Conservation (phyloP, 2,329 filamentous ascomycete genomes). For the Alternaria dauci region DNA sequence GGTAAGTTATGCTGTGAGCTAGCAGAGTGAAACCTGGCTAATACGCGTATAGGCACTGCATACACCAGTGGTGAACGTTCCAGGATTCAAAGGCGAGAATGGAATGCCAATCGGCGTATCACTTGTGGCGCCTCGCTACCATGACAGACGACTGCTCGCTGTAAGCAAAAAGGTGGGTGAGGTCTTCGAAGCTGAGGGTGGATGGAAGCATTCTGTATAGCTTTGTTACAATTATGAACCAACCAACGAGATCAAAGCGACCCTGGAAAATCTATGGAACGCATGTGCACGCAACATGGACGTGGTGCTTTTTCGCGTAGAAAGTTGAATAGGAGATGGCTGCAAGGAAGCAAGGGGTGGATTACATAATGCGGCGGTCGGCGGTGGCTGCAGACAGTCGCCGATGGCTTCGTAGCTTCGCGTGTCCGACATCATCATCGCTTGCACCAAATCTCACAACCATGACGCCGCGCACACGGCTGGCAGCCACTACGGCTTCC, state of each 20-base stretch:
- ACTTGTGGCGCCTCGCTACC: conserved; percentile 55
- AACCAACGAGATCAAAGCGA: not conserved
- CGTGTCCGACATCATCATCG: conserved; percentile 30
- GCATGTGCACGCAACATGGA: not conserved
- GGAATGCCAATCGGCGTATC: conserved; percentile 68
- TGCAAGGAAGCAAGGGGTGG: not conserved
- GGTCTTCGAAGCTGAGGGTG: conserved; percentile 42
- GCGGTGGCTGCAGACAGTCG: conserved; percentile 19
- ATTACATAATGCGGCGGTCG: conserved; percentile 31
- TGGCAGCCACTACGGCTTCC: conserved; percentile 43
- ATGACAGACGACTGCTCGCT: conserved; percentile 39
- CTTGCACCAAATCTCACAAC: conserved; percentile 33
- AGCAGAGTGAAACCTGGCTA: not conserved
- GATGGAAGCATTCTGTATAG: conserved; percentile 31
- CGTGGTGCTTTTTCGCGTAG: not conserved
- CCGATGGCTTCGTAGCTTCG: conserved; percentile 29
- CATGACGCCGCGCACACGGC: conserved; percentile 49
- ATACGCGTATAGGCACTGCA: conserved; percentile 55
- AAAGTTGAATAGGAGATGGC: not conserved
- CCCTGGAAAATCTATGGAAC: too few relatives aligned
- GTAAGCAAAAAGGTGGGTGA: conserved; percentile 40
- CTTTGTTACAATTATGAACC: not conserved
- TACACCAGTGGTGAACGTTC: conserved; percentile 69
- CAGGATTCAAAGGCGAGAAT: conserved; percentile 66
- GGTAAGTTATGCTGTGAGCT: conserved; percentile 37